Conservation (phyloP, 2,329 filamentous ascomycete species). For the Kalaharituber pfeilii region DNA sequence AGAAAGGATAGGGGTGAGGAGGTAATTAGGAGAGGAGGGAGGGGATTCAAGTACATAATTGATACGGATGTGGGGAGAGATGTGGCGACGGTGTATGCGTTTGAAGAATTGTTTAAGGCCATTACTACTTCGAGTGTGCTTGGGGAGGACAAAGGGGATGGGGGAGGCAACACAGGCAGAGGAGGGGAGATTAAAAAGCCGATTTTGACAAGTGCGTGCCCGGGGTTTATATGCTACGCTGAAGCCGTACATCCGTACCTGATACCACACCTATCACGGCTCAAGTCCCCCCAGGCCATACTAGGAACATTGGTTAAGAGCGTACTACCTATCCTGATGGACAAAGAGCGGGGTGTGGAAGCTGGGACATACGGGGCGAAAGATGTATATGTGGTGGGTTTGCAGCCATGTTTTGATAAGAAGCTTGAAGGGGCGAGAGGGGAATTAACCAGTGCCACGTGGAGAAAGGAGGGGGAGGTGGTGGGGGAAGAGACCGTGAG, state of each 20-base stretch:
- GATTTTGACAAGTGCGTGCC: constrained; percentile 75
- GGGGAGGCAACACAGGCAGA: no score
- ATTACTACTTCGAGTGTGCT: constrained; percentile 13
- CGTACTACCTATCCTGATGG: constrained; percentile 44
- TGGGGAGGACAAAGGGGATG: constrained; percentile 7
- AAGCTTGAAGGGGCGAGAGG: constrained; percentile 86
- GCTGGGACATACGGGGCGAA: constrained; percentile 53
- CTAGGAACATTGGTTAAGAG: constrained; percentile 84
- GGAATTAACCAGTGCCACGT: constrained; percentile 69
- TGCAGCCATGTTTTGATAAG: constrained; percentile 99
- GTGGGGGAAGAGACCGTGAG: constrained; percentile 41
- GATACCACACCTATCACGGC: constrained; percentile 69
- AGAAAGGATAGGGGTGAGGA: constrained; percentile 50
- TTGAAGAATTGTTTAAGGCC: constrained; percentile 47
- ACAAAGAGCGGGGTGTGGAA: no score
- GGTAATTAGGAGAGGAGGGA: constrained; percentile 53
- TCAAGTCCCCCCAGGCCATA: constrained; percentile 89
- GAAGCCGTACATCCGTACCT: constrained; percentile 95
- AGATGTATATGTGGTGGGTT: constrained; percentile 76
- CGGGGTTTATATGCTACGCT: constrained; percentile 98
- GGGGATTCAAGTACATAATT: constrained; percentile 72
- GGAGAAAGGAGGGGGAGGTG: constrained; percentile 32
- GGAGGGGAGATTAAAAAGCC: constrained; percentile 35
- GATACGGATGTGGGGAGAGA: constrained; percentile 76
- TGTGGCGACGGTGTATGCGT: constrained; percentile 62